Conservation (phyloP, 495 filamentous ascomycete genomes). For the Terfezia boudieri region DNA sequence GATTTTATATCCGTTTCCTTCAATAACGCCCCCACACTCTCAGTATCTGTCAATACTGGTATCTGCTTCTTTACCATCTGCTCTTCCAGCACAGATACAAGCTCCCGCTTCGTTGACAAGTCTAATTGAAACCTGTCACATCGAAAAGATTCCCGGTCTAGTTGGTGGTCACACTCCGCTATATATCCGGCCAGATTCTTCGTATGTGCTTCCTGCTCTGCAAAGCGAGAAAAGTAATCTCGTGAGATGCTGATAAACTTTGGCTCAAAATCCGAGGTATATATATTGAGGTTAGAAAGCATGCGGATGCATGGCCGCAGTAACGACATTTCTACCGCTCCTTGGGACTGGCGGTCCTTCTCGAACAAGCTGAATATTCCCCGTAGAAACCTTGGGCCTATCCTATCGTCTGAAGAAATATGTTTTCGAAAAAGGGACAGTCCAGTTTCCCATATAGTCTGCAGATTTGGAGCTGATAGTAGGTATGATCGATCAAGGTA, state of each 20-base stretch:
- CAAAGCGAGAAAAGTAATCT: slow-evolving; percentile 40
- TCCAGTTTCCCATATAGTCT: slow-evolving; percentile 36
- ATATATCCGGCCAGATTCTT: slow-evolving; percentile 48
- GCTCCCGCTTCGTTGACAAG: slow-evolving; percentile 46
- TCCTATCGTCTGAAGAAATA: slow-evolving; percentile 30
- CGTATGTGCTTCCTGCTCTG: slow-evolving; percentile 32
- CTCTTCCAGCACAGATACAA: slow-evolving; percentile 41
- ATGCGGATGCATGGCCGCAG: slow-evolving; percentile 53
- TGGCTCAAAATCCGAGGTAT: slow-evolving; percentile 57
- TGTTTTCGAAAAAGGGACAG: slow-evolving; percentile 33
- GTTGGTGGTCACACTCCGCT: slow-evolving; percentile 36
- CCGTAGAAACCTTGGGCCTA: slow-evolving; percentile 34
- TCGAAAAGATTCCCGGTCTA: slow-evolving; percentile 44
- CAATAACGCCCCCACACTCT: slow-evolving; percentile 44
- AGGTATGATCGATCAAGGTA: slow-evolving; percentile 82
- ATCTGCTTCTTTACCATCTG: slow-evolving; percentile 40
- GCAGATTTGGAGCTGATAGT: slow-evolving; percentile 38
- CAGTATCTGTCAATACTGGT: slow-evolving; percentile 34
- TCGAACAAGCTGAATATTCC: slow-evolving; percentile 58
- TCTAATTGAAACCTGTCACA: slow-evolving; percentile 65
- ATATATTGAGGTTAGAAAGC: slow-evolving; percentile 60
- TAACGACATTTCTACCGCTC: slow-evolving; percentile 28
- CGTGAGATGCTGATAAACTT: slow-evolving; percentile 43
- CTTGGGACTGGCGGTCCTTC: slow-evolving; percentile 37
- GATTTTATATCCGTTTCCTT: slow-evolving; percentile 39